Evolutionary conservation across 805 yeast species (phyloP).

Genomic region (Wickerhamia fluorescens): DNA sequence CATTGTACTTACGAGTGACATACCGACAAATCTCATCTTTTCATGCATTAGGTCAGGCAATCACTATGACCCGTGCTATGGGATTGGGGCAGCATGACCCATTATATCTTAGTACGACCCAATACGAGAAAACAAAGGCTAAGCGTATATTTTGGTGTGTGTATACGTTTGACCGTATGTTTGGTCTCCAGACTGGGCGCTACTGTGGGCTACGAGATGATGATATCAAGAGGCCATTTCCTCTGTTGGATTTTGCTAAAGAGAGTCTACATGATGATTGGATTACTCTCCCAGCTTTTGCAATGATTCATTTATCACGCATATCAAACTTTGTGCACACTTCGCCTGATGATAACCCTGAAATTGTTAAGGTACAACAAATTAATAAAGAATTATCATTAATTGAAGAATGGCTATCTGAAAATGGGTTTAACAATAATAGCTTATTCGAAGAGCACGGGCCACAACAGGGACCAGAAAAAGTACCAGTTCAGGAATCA

Average conservation of each 20-base stretch:
- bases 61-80: constrained; percentile 32
- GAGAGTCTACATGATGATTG: constrained; percentile 38
- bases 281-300: constrained; percentile 41
- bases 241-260: constrained; percentile 18
- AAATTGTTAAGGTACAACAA: constrained; percentile 20
- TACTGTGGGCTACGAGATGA: constrained; percentile 27
- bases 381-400: constrained; percentile 23
- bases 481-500: constrained; percentile 1
- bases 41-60: constrained; percentile 28
- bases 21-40: constrained; percentile 32
- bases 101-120: constrained; percentile 15
- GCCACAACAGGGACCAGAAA: neutral
- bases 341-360: constrained; percentile 18
- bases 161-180: constrained; percentile 46
- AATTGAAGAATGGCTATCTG: constrained; percentile 27
- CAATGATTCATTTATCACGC: constrained; percentile 37
- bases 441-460: constrained; percentile 6
- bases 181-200: constrained; percentile 49
- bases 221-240: constrained; percentile 30
- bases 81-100: constrained; percentile 20
- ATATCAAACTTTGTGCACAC: constrained; percentile 32
- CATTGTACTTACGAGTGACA: constrained; percentile 29
- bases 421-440: constrained; percentile 27
- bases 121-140: constrained; percentile 40
- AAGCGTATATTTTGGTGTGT: constrained; percentile 49